Evolutionary conservation across 2,329 filamentous ascomycete genomes (phyloP), one percentile per base, ranked within the genome.

Genomic region (Knufia petricola): DNA sequence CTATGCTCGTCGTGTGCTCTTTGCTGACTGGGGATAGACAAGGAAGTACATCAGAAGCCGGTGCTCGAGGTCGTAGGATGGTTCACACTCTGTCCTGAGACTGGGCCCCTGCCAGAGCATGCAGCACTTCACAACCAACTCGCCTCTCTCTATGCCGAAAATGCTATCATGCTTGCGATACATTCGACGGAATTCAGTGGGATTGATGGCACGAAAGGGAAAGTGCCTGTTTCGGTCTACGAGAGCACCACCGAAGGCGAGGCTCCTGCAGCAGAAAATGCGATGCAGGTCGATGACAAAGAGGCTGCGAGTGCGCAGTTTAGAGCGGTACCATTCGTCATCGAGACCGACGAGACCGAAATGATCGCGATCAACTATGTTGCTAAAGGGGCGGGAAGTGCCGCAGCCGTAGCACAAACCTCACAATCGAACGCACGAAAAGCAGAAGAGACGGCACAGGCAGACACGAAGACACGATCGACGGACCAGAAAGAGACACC

Each of bases 311-410:
- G 71, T 1, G 74, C 92, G 52, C 84, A 79, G 60, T 96, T 96
- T 66, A 79, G 83, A 51, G 84, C 94, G 61, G 68, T 96, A 8
- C 79, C 84, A 1, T 96, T 92, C 65, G 84, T 84, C 0, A 82
- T 96, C 1, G 92, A 96, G 68, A 95, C 89, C 0, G 87, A 87
- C 8, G 89, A 96, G 65, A 89, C 89, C 1, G 92, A 98, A 66
- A 95, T 95, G 88, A 96, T 98, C 56, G 85, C 86, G 58, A 86
- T 98, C 60, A 88, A 95, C 66, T 94, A 89, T 56, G 84, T 98
- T 17, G 89, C 90, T 0, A 82, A 83, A 46, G 87, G 85, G 32
- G 85, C 85, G 40, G 86, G 85, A 41, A 90, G 86, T 60, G 89
- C 88, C 20, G 81, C 84, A 9, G 79, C 54, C 3, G 39, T 58